These are phyloP conservation scores for Blumeriella jaapii DNA, from an alignment of 2,329 filamentous ascomycete genomes.

Conservation along the genomic window DNA sequence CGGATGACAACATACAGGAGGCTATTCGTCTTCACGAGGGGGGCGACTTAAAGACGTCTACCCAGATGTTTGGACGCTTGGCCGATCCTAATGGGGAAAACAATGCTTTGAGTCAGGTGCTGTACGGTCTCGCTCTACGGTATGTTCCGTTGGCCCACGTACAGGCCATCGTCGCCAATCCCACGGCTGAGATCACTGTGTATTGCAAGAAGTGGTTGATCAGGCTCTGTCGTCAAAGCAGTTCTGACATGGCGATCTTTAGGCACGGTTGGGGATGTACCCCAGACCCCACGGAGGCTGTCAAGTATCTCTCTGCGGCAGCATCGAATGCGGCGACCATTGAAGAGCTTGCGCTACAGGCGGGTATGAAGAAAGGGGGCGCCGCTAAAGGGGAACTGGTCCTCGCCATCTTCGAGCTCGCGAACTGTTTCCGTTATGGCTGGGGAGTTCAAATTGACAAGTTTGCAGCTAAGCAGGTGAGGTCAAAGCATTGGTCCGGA, in stretches of 20 bases:
- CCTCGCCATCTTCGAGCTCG: slow-evolving; percentile 90
- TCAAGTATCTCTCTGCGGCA: slow-evolving; percentile 77
- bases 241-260: slow-evolving; percentile 17
- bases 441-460: slow-evolving; percentile 87
- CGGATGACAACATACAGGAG: slow-evolving; percentile 72
- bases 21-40: slow-evolving; percentile 89
- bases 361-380: slow-evolving; percentile 86
- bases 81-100: slow-evolving; percentile 78
- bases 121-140: slow-evolving; percentile 87
- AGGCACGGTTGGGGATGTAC: slow-evolving; percentile 90
- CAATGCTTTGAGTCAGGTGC: slow-evolving; percentile 87
- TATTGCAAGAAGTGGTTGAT: not conserved
- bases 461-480: slow-evolving; percentile 64
- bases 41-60: slow-evolving; percentile 68
- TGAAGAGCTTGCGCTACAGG: slow-evolving; percentile 72
- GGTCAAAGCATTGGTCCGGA: slow-evolving; percentile 23
- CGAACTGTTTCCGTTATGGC: slow-evolving; percentile 84
- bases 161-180: slow-evolving; percentile 4
- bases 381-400: slow-evolving; percentile 93
- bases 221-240: slow-evolving; percentile 2
- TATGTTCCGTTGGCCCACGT: slow-evolving; percentile 33
- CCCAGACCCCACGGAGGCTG: slow-evolving; percentile 58
- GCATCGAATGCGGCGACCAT: slow-evolving; percentile 83
- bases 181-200: not conserved
- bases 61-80: slow-evolving; percentile 71